Base-by-base conservation (phyloP, 169 alveolate species). In the Plasmodium gaboni region DNA sequence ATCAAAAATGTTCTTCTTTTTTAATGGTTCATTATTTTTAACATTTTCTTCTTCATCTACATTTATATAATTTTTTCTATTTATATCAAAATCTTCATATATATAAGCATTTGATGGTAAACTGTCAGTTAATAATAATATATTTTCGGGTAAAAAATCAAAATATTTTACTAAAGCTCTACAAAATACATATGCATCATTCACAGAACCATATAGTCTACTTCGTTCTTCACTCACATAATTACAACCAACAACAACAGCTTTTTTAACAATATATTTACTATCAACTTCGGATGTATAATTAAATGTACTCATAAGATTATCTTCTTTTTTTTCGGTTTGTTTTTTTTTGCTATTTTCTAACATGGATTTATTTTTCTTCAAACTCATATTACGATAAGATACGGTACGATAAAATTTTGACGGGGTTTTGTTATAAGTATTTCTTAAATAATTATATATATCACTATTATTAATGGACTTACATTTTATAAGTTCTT, bases 111-210 rank as follows among this genome's bases (percentile, higher is more conserved):
- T 73, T 15, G 95, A 92, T 10, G 98, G 98, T 55, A 92, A 92
- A 12, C 95, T 63, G 89, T 96, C 98, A 4, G 93, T 88, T 53
- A 96, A 76, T 68, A 96, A 89, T 26, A 96, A 70, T 28, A 96
- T 87, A 38, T 96, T 93, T 19, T 94, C 93, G 3, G 97, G 96
- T 51, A 78, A 89, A 26, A 95, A 95, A 59, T 93, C 96, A 78
- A 94, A 88, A 69, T 94, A 93, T 69, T 94, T 94, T 46, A 96
- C 96, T 74, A 96, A 60, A 1, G 96, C 94, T 22, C 93, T 88
- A 22, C 98, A 96, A 86, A 96, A 92, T 50, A 94, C 73, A 64
- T 93, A 92, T n/a, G 98, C 98, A 88, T 96, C 98, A 92, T 96
- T 96, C 68, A 95, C 97, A 44, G 96, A 80, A 32, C 98, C 98